Conservation (phyloP, 352 stramenopile species). For the Pythium brachiatum region DNA sequence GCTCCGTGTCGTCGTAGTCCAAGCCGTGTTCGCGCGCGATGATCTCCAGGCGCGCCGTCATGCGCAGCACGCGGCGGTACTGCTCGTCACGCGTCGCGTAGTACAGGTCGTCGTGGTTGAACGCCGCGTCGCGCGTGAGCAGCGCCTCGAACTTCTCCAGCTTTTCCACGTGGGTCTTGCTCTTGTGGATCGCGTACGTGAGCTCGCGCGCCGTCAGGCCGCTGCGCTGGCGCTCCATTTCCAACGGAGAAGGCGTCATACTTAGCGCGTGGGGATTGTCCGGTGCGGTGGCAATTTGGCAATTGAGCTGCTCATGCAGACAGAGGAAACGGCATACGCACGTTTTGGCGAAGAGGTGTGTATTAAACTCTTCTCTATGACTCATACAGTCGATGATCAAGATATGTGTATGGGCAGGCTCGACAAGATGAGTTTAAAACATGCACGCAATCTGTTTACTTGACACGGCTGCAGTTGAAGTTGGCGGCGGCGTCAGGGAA, state of each 20-base stretch:
- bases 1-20: slow-evolving; percentile 54
- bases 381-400: too few species aligned
- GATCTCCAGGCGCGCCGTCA: slow-evolving; percentile 57
- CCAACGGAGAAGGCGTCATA: too few species aligned
- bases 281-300: neutral
- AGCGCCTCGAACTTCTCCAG: slow-evolving; percentile 57
- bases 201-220: slow-evolving; percentile 52
- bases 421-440: neutral
- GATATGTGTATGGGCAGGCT: neutral
- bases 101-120: slow-evolving; percentile 63
- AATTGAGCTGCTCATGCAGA: neutral
- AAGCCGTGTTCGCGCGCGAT: slow-evolving; percentile 46
- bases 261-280: neutral
- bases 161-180: slow-evolving; percentile 45
- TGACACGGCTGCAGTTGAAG: slow-evolving; percentile 20
- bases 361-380: too few species aligned
- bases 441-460: slow-evolving; percentile 21
- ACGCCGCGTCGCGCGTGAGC: slow-evolving; percentile 52
- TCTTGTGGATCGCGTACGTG: slow-evolving; percentile 59
- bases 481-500: slow-evolving; percentile 13
- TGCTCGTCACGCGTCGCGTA: slow-evolving; percentile 59
- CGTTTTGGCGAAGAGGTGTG: neutral
- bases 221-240: slow-evolving; percentile 51
- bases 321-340: neutral
- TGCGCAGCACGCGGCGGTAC: slow-evolving; percentile 52